Evolutionary conservation across 23 red algal species (phyloP), one percentile per base, ranked within the genome.

Genomic region (Gracilaria vermiculophylla): DNA sequence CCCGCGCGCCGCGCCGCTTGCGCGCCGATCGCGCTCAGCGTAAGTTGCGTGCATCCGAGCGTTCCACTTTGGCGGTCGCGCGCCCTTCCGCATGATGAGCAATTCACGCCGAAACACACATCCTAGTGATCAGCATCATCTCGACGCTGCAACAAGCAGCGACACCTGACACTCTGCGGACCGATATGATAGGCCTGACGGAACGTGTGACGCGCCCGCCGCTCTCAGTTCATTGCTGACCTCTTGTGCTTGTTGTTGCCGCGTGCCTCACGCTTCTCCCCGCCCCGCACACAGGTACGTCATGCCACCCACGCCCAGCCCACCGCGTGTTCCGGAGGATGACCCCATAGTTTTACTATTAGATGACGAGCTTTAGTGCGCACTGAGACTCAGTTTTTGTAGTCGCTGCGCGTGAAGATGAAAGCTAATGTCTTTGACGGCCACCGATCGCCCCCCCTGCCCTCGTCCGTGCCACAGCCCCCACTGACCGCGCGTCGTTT

Each of bases 151-250:
- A 45, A 31, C 16, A 41, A 17, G 20, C n/a, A 73, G 25, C n/a
- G 67, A 73, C 37, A 73, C 47, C 40, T 73, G 67, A 7, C 39
- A 73, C 67, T 73, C 3, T 73, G 67, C 67, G 67, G 67, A 73
- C 67, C 17, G 67, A 73, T 45, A 73, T 73, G 67, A 73, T 73
- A 73, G 67, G 67, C 67, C 67, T 73, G 67, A 73, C 67, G 67
- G 67, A 48, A 73, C 37, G 23, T 42, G 1, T 14, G 29, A 3
- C 28, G 29, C 29, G 7, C 5, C 35, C 1, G 2, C 29, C 8
- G 8, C 20, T 3, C 17, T 5, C 28, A 64, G 3, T 64, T 34
- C 29, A 1, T 24, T 64, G 29, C 58, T 64, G 58, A 64, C 58
- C 25, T 64, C 58, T 16, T 64, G 10, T 2, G 32, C 58, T 16